Conservation (phyloP, 2,329 filamentous ascomycete genomes). For the Aspergillus ibericus region DNA sequence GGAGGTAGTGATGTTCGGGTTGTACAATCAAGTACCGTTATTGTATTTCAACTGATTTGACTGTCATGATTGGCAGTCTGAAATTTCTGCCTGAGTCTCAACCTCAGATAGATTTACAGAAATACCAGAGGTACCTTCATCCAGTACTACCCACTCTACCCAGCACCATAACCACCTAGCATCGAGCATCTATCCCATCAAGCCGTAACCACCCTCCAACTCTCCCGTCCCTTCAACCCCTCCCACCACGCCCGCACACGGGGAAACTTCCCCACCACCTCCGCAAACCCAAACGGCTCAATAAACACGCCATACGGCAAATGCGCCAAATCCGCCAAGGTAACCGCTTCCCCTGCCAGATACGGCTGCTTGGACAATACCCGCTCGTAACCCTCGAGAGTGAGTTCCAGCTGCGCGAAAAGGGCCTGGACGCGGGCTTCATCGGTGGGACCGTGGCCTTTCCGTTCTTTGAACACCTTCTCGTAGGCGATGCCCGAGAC, state of each 20-base stretch:
- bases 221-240: slow-evolving; percentile 13
- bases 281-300: slow-evolving; percentile 13
- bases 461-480: slow-evolving; percentile 17
- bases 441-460: slow-evolving; percentile 13
- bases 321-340: slow-evolving; percentile 16
- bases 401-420: slow-evolving; percentile 9
- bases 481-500: slow-evolving; percentile 16
- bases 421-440: slow-evolving; percentile 13
- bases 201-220: slow-evolving; percentile 10
- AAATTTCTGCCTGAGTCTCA: too few relatives aligned
- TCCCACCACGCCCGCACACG: slow-evolving; percentile 17
- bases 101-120: too few relatives aligned
- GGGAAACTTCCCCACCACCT: slow-evolving; percentile 15
- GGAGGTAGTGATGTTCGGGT: too few relatives aligned
- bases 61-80: too few relatives aligned
- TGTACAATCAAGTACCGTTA: too few relatives aligned
- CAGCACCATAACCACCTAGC: too few relatives aligned
- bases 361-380: slow-evolving; percentile 22
- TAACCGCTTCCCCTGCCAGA: slow-evolving; percentile 20
- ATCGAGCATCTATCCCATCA: too few relatives aligned
- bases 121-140: too few relatives aligned
- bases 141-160: too few relatives aligned
- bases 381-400: slow-evolving; percentile 19
- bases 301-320: slow-evolving; percentile 14
- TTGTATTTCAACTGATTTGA: too few relatives aligned